Percentiles rank a stretch among this genome's conserved stretches.
Conservation (phyloP, 805 yeast species). For the Cyberlindnera saturnus region DNA sequence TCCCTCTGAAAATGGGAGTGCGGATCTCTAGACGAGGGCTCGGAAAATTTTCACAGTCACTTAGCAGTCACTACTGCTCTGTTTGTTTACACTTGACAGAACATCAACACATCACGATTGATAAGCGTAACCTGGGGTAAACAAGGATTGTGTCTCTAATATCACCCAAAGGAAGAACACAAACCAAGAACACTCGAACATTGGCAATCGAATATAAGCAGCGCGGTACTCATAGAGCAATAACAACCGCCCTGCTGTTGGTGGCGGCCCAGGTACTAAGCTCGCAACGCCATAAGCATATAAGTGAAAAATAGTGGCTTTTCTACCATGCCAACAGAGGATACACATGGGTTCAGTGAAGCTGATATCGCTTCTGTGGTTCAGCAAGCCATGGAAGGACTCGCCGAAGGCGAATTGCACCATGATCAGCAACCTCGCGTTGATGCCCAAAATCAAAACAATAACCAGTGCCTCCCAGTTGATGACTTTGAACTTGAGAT, state of each 20-base stretch:
- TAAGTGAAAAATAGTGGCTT: not conserved
- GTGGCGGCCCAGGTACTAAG: not conserved
- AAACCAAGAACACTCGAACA: not conserved
- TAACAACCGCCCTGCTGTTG: not conserved
- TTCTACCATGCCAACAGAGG: conserved; percentile 1
- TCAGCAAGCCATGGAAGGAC: conserved; percentile 31
- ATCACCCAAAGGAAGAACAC: not conserved
- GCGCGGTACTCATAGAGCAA: not conserved
- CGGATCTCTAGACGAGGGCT: conserved; percentile 1
- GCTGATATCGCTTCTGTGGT: conserved; percentile 33
- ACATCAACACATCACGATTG: conserved; percentile 19
- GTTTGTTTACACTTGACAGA: conserved; percentile 9
- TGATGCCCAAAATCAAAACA: conserved; percentile 1
- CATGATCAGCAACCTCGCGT: conserved; percentile 3
- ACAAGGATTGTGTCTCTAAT: not conserved
- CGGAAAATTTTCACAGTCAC: conserved; percentile 28
- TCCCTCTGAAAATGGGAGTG: not conserved
- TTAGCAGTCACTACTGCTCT: conserved; percentile 22
- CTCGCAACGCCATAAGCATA: not conserved
- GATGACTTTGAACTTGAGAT: conserved; percentile 21
- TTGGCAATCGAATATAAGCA: not conserved
- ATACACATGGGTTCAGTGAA: conserved; percentile 15
- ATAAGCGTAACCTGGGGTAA: conserved; percentile 4
- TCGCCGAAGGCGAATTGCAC: conserved; percentile 8
- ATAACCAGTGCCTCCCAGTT: not conserved